These are phyloP conservation scores for Trichoderma citrinoviride DNA, from an alignment of 2,329 filamentous ascomycete genomes.

Conservation along the genomic window DNA sequence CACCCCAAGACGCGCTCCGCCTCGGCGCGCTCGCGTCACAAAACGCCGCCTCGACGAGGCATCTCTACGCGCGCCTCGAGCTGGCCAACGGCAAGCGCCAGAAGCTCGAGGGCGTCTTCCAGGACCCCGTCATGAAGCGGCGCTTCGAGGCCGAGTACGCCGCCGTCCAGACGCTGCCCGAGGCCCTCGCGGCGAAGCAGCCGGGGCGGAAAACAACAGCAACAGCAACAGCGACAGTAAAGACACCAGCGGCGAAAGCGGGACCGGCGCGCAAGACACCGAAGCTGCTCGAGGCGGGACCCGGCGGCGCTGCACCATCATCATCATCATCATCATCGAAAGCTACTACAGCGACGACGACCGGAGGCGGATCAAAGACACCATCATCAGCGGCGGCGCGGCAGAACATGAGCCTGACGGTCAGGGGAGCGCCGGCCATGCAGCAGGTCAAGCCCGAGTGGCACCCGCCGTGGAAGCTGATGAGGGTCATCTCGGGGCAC, in stretches of 20 bases:
- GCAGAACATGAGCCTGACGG: slow-evolving; percentile 35
- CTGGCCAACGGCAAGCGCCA: slow-evolving; percentile 38
- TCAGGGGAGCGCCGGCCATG: slow-evolving; percentile 31
- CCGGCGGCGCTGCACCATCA: slow-evolving; percentile 38
- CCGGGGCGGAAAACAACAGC: slow-evolving; percentile 42
- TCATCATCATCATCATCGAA: slow-evolving; percentile 18
- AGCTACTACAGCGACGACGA: slow-evolving; percentile 23
- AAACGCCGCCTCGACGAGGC: slow-evolving; percentile 36
- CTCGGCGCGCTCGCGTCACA: slow-evolving; percentile 37
- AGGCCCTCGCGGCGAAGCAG: slow-evolving; percentile 75
- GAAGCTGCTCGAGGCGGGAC: slow-evolving; percentile 41
- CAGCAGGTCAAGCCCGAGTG: slow-evolving; percentile 74
- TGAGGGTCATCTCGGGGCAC: slow-evolving; percentile 95
- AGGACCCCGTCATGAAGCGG: slow-evolving; percentile 37
- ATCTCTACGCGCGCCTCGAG: slow-evolving; percentile 33
- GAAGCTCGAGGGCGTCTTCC: slow-evolving; percentile 37
- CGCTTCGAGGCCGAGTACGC: slow-evolving; percentile 74
- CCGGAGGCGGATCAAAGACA: slow-evolving; percentile 12
- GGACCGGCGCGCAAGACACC: slow-evolving; percentile 36
- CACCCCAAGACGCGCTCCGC: slow-evolving; percentile 34
- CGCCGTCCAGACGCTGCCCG: slow-evolving; percentile 72
- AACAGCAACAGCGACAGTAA: slow-evolving; percentile 59
- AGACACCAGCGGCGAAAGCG: slow-evolving; percentile 49
- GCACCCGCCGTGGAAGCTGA: slow-evolving; percentile 98
- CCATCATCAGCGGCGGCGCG: slow-evolving; percentile 12